Evolutionary conservation across 441 rosid genomes (phyloP).

Genomic region (Rhodomyrtus psidioides): DNA sequence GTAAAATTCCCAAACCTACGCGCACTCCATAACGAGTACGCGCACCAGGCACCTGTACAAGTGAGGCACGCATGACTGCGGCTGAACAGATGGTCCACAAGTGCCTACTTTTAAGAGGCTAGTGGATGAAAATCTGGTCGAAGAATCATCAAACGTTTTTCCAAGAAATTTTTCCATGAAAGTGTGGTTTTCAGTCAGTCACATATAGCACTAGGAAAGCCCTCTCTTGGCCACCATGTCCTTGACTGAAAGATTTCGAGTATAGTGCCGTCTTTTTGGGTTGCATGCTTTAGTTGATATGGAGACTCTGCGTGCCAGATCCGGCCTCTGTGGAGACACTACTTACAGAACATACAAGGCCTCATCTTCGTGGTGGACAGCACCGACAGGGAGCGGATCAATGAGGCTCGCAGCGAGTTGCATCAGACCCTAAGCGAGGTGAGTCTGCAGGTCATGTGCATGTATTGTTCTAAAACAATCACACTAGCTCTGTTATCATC

Average conservation of each 20-base stretch:
- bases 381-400: conserved; percentile 37
- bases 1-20: neutral
- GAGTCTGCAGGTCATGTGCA: neutral
- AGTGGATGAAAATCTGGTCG: neutral
- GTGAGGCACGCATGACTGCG: neutral
- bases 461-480: neutral
- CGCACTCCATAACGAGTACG: neutral
- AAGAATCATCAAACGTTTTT: neutral
- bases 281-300: neutral
- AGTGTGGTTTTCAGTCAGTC: neutral
- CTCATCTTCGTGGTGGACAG: conserved; percentile 71
- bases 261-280: neutral
- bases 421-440: conserved; percentile 55
- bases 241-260: neutral
- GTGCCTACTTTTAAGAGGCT: neutral
- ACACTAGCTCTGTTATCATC: neutral
- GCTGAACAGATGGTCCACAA: neutral
- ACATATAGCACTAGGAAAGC: neutral
- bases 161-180: neutral
- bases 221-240: neutral
- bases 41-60: neutral
- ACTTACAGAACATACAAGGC: conserved; percentile 47
- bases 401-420: conserved; percentile 65
- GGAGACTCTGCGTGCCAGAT: conserved; percentile 26
- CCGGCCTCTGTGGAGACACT: conserved; percentile 71